Evolutionary conservation across 192 early-diverging fungal genomes (phyloP).

Genomic region (Cetraspora pellucida): DNA sequence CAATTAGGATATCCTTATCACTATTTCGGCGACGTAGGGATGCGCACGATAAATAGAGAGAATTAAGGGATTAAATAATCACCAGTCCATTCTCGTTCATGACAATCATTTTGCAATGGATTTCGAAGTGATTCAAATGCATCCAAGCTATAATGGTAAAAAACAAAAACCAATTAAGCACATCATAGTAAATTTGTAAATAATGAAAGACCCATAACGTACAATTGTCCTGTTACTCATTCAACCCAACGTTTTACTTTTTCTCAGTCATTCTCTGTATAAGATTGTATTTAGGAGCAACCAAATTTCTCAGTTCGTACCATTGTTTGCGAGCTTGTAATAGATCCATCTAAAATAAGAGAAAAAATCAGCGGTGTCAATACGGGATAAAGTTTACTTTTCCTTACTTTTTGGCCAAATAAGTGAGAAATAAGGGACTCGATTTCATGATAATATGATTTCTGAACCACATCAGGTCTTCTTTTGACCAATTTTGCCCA

Average conservation of each 20-base stretch:
- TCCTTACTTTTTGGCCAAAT: constrained; percentile 29
- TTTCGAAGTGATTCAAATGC: constrained; percentile 27
- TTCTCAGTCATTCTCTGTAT: constrained; percentile 19
- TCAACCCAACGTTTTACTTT: constrained; percentile 29
- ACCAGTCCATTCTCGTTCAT: constrained; percentile 20
- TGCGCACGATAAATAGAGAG: no score
- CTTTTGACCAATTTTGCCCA: constrained; percentile 25
- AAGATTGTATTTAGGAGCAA: constrained; percentile 20
- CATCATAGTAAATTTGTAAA: constrained; percentile 7
- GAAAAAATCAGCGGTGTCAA: constrained; percentile 6
- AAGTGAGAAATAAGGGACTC: constrained; percentile 8
- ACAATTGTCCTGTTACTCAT: constrained; percentile 35
- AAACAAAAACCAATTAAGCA: background rate
- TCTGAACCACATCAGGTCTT: constrained; percentile 17
- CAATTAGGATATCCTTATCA: constrained; percentile 21
- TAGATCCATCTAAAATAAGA: constrained; percentile 16
- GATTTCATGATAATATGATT: constrained; percentile 19
- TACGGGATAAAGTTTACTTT: constrained; percentile 14
- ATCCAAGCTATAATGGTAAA: constrained; percentile 29
- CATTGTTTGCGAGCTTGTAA: constrained; percentile 28
- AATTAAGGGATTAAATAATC: constrained; percentile 30
- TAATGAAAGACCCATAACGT: background rate
- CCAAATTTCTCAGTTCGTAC: constrained; percentile 25
- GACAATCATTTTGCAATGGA: constrained; percentile 24
- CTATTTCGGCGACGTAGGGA: constrained; percentile 7